Evolutionary conservation across 768 basidiomycete species (phyloP).

Genomic region (Lentinula edodes): DNA sequence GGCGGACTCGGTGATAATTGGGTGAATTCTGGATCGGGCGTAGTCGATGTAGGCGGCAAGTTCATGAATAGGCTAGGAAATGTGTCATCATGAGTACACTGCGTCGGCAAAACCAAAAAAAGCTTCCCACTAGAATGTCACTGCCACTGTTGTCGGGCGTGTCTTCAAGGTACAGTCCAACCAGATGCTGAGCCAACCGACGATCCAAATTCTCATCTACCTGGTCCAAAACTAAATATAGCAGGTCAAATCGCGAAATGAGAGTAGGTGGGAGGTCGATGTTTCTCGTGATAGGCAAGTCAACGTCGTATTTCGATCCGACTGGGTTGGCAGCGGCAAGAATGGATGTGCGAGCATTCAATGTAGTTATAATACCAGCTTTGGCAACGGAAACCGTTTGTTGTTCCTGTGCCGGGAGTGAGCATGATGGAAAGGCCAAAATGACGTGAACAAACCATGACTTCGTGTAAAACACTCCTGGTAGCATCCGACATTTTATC

Average conservation of each 20-base stretch:
- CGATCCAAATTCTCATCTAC: slow-evolving; percentile 88
- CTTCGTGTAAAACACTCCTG: slow-evolving; percentile 96
- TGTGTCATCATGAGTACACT: neutral
- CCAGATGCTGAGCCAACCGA: slow-evolving; percentile 86
- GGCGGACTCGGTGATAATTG: slow-evolving; percentile 81
- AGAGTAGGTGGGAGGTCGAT: slow-evolving; percentile 97
- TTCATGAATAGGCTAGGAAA: slow-evolving; percentile 73
- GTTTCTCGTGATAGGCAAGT: slow-evolving; percentile 89
- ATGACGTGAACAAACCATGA: slow-evolving; percentile 59
- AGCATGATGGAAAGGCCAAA: neutral
- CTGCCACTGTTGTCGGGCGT: slow-evolving; percentile 55
- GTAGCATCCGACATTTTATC: slow-evolving; percentile 99
- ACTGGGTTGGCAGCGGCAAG: slow-evolving; percentile 97
- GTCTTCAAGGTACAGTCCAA: slow-evolving; percentile 92
- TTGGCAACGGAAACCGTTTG: slow-evolving; percentile 99
- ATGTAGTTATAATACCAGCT: slow-evolving; percentile 96
- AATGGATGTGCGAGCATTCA: slow-evolving; percentile 98
- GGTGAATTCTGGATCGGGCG: slow-evolving; percentile 80
- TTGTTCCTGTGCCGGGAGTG: slow-evolving; percentile 67
- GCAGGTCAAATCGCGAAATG: slow-evolving; percentile 94
- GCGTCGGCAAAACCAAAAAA: neutral
- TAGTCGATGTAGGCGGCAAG: slow-evolving; percentile 94
- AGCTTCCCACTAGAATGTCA: slow-evolving; percentile 70
- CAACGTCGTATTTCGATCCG: slow-evolving; percentile 89
- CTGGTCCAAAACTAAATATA: slow-evolving; percentile 93